These are phyloP conservation scores for Ascochyta viciae-villosae DNA, from an alignment of 2,329 filamentous ascomycete species.

Conservation along the genomic window DNA sequence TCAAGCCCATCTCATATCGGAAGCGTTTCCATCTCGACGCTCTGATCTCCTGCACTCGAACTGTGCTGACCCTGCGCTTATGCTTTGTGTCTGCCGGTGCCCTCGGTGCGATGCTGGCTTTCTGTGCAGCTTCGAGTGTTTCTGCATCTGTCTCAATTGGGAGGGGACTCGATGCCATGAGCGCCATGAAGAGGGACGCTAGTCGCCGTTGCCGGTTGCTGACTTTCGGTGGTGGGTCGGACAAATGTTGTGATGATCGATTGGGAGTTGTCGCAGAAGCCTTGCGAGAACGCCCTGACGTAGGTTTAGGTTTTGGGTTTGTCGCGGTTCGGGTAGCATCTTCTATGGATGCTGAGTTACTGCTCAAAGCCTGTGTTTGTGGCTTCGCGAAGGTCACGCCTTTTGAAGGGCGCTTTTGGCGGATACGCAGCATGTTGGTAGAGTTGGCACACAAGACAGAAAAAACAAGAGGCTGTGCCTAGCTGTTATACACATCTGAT, in stretches of 20 bases:
- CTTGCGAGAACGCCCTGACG: not conserved
- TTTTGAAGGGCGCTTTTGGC: slow-evolving; percentile 9
- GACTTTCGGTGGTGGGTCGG: not conserved
- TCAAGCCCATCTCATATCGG: slow-evolving; percentile 20
- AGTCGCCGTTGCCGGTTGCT: slow-evolving; percentile 23
- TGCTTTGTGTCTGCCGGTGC: not conserved
- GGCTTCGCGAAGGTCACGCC: not conserved
- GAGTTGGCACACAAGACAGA: not conserved
- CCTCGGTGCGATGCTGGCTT: slow-evolving; percentile 15
- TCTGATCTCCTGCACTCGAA: slow-evolving; percentile 13
- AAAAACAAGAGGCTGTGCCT: not conserved
- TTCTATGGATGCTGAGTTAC: slow-evolving; percentile 1
- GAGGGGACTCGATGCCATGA: slow-evolving; percentile 24
- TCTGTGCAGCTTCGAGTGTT: slow-evolving; percentile 25
- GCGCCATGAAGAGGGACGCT: slow-evolving; percentile 26
- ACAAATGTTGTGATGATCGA: not conserved
- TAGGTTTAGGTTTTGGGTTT: not conserved
- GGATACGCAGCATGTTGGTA: slow-evolving; percentile 7
- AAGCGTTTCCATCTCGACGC: slow-evolving; percentile 24
- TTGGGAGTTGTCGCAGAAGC: not conserved
- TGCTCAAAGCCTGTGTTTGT: slow-evolving; percentile 3
- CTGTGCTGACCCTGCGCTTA: slow-evolving; percentile 1
- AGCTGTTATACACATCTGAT: slow-evolving; percentile 12
- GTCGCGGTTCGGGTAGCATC: not conserved
- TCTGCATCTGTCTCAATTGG: slow-evolving; percentile 27